phyloP scores from a whole-genome alignment of 208 protist species.

The Perkinsela sp. region DNA sequence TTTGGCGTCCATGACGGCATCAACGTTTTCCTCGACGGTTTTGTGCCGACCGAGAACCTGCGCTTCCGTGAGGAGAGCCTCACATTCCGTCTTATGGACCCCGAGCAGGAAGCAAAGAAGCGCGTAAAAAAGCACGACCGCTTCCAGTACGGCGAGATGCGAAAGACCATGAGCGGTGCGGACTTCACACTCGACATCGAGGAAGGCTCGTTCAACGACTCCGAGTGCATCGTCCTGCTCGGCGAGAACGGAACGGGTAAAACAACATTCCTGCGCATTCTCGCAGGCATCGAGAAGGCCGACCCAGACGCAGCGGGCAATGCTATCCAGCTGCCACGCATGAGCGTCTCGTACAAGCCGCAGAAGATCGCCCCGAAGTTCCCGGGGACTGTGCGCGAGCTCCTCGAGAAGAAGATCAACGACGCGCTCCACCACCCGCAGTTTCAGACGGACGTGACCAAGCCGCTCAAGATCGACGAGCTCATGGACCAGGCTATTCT shows the following conservation, averaged over 20 bases:
- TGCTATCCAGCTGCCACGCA: constrained; percentile 51
- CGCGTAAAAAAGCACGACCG: constrained; percentile 4
- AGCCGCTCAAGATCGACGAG: constrained; percentile 87
- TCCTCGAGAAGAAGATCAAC: constrained; percentile 87
- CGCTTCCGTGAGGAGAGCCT: constrained; percentile 91
- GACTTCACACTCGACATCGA: constrained; percentile 76
- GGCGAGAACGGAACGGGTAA: constrained; percentile 99
- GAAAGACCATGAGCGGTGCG: constrained; percentile 57
- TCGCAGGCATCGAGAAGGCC: constrained; percentile 76
- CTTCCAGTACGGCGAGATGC: constrained; percentile 82
- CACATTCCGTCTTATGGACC: constrained; percentile 70
- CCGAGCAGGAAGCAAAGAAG: constrained; percentile 24
- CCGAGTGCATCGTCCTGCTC: constrained; percentile 96
- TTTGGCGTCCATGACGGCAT: constrained; percentile 98
- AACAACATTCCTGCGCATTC: constrained; percentile 94
- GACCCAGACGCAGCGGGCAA: constrained; percentile 19
- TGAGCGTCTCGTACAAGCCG: constrained; percentile 97
- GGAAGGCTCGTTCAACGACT: constrained; percentile 80
- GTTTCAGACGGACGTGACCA: constrained; percentile 93
- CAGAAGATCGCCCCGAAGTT: constrained; percentile 98
- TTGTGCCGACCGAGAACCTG: constrained; percentile 98
- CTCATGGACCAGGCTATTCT: constrained; percentile 87
- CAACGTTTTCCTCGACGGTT: constrained; percentile 98
- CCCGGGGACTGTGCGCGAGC: constrained; percentile 68
- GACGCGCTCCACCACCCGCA: constrained; percentile 81